Evolutionary conservation across 176 grass and related monocot genomes (phyloP).

Genomic region (Avena sativa): DNA sequence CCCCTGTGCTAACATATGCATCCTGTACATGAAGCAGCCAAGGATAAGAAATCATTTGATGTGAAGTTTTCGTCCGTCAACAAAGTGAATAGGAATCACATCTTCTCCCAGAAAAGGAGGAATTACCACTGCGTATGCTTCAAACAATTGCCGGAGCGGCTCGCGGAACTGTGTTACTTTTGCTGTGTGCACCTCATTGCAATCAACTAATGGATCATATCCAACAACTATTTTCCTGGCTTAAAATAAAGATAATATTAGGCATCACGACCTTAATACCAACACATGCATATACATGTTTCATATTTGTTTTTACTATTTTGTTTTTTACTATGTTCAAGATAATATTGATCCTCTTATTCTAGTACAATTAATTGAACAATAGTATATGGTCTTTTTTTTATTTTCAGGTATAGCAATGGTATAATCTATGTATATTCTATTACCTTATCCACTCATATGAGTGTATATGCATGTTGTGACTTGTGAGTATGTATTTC

Average conservation of each 20-base stretch:
- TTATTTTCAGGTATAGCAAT: too few relatives aligned
- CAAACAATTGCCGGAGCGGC: slow-evolving; percentile 36
- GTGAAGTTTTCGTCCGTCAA: neutral
- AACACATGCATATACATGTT: slow-evolving; percentile 3
- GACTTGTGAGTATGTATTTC: too few relatives aligned
- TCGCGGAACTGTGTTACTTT: neutral
- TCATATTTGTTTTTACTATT: neutral
- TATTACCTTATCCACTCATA: too few relatives aligned
- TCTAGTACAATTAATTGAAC: too few relatives aligned
- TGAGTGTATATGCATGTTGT: too few relatives aligned
- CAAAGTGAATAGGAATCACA: slow-evolving; percentile 28
- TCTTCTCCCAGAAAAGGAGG: neutral
- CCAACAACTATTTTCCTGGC: slow-evolving; percentile 63
- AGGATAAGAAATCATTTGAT: neutral
- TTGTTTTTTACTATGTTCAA: too few relatives aligned
- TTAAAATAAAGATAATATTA: slow-evolving; percentile 41
- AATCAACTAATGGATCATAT: slow-evolving; percentile 45
- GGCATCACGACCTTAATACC: neutral
- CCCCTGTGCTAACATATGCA: slow-evolving; percentile 42
- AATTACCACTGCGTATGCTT: slow-evolving; percentile 58
- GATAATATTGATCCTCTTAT: too few relatives aligned
- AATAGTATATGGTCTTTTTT: too few relatives aligned
- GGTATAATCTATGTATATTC: too few relatives aligned
- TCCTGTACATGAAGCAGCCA: slow-evolving; percentile 20
- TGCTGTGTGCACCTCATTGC: neutral